A percentile compares a stretch with the other conserved stretches of the same genome.
Conservation (phyloP, 2,329 filamentous ascomycete species). For the Xylariaceae sp. region DNA sequence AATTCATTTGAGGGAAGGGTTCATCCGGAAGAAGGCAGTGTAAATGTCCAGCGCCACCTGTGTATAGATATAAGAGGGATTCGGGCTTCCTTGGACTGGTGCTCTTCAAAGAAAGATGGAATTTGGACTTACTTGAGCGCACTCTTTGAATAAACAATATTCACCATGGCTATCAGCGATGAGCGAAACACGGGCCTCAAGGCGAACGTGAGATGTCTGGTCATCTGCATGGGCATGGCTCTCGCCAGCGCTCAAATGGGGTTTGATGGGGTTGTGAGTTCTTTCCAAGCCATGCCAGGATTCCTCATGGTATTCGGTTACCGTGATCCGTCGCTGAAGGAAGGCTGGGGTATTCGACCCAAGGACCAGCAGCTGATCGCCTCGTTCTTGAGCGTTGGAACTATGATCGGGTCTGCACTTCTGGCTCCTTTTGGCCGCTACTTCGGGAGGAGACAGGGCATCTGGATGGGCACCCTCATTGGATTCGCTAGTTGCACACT, state of each 20-base stretch:
- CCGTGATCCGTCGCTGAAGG: conserved; percentile 8
- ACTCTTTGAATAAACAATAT: neutral
- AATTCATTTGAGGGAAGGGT: neutral
- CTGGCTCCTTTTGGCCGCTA: conserved; percentile 15
- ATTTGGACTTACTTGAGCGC: too few relatives aligned
- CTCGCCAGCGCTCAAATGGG: conserved; percentile 21
- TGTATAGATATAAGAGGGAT: too few relatives aligned
- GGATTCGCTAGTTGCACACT: conserved; percentile 12
- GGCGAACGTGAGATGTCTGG: conserved; percentile 21
- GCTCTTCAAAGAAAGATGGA: too few relatives aligned
- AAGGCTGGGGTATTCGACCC: conserved; percentile 16
- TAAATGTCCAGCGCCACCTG: neutral
- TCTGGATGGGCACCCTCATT: conserved; percentile 16
- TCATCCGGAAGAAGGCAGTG: neutral
- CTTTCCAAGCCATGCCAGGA: conserved; percentile 21
- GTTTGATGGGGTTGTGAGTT: conserved; percentile 16
- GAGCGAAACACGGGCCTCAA: conserved; percentile 16
- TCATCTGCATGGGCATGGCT: conserved; percentile 20
- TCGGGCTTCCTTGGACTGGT: too few relatives aligned
- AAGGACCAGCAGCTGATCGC: conserved; percentile 21
- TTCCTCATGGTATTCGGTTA: conserved; percentile 21
- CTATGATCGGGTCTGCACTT: conserved; percentile 20
- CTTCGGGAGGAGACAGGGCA: conserved; percentile 20
- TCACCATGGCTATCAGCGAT: conserved; percentile 11
- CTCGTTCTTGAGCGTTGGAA: conserved; percentile 22